Percentiles rank a stretch among this genome's conserved stretches.
phyloP scores from a whole-genome alignment of 306 rosid genomes.

The Rosa multiflora region DNA sequence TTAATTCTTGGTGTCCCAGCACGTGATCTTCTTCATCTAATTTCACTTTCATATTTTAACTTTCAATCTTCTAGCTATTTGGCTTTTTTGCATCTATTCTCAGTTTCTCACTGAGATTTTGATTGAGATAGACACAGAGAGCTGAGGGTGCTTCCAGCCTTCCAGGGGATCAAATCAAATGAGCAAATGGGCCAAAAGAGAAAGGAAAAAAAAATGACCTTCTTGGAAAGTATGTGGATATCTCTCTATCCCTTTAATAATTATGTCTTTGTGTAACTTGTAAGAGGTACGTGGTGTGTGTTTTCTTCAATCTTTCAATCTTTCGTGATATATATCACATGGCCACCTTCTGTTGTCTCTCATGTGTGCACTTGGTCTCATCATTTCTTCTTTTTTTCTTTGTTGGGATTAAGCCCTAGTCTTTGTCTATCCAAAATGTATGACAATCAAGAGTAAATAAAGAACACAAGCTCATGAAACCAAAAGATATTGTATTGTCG shows the following conservation, averaged over 20 bases:
- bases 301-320: background rate
- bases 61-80: background rate
- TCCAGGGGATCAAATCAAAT: background rate
- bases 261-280: background rate
- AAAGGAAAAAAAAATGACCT: background rate
- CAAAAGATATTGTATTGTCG: slow-evolving; percentile 11
- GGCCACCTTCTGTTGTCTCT: slow-evolving; percentile 60
- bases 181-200: slow-evolving; percentile 1
- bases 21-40: slow-evolving; percentile 5
- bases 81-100: slow-evolving; percentile 8
- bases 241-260: background rate
- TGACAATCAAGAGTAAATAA: background rate
- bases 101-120: slow-evolving; percentile 3
- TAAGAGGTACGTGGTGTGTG: background rate
- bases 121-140: background rate
- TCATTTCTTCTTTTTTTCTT: slow-evolving; percentile 20
- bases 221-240: background rate
- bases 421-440: slow-evolving; percentile 22
- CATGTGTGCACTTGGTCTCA: slow-evolving; percentile 39
- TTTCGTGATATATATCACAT: slow-evolving; percentile 36
- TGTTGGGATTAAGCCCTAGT: slow-evolving; percentile 26
- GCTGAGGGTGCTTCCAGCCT: background rate
- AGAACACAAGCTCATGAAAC: background rate
- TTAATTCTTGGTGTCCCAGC: background rate
- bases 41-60: background rate